Evolutionary conservation across 768 basidiomycete genomes (phyloP).

Genomic region (Pulveroboletus sp.): DNA sequence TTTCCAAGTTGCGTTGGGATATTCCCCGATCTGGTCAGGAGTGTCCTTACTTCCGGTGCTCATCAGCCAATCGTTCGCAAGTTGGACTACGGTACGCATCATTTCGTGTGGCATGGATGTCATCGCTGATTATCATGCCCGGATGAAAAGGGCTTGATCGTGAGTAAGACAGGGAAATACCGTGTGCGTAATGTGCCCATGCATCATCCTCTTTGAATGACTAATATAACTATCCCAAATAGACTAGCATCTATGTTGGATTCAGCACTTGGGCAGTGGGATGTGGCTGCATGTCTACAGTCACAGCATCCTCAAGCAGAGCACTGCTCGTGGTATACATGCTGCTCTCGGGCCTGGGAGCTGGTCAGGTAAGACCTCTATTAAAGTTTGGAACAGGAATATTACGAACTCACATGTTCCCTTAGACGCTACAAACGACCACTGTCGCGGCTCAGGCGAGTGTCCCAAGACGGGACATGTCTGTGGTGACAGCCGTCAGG

Average conservation of each 20-base stretch:
- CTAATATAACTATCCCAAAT: not conserved
- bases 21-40: slow-evolving; percentile 57
- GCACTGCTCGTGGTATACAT: slow-evolving; percentile 55
- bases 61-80: slow-evolving; percentile 56
- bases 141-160: slow-evolving; percentile 46
- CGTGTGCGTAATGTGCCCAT: slow-evolving; percentile 31
- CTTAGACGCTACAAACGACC: slow-evolving; percentile 54
- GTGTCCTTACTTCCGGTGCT: slow-evolving; percentile 68
- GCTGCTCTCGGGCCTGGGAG: slow-evolving; percentile 54
- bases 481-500: slow-evolving; percentile 65
- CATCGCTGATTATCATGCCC: not conserved
- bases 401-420: not conserved
- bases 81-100: slow-evolving; percentile 46
- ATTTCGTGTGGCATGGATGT: not conserved
- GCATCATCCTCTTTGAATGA: not conserved
- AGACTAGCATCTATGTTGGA: slow-evolving; percentile 44
- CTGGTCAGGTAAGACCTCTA: slow-evolving; percentile 45
- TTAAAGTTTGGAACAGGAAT: not conserved
- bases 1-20: slow-evolving; percentile 69
- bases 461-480: slow-evolving; percentile 67
- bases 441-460: slow-evolving; percentile 72
- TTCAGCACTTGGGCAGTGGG: slow-evolving; percentile 68
- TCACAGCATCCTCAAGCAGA: slow-evolving; percentile 44
- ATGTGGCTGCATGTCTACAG: slow-evolving; percentile 64
- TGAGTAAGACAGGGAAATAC: slow-evolving; percentile 63